These are phyloP conservation scores for Parathielavia appendiculata DNA, from an alignment of 495 filamentous ascomycete species.

Conservation along the genomic window DNA sequence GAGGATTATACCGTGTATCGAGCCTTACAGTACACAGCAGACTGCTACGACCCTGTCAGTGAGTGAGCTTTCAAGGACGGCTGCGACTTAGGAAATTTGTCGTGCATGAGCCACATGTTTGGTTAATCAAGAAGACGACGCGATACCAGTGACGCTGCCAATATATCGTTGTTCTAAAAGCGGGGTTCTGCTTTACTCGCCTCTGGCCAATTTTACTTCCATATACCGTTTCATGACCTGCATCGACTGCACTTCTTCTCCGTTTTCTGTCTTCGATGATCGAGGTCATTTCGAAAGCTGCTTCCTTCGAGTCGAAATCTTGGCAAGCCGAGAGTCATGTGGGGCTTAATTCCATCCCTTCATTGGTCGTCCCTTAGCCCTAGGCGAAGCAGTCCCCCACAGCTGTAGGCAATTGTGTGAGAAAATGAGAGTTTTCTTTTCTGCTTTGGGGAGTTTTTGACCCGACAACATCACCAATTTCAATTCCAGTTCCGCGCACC, in stretches of 20 bases:
- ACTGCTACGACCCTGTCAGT: neutral
- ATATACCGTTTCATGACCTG: no score
- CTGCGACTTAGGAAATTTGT: slow-evolving; percentile 17
- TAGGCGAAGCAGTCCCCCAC: slow-evolving; percentile 27
- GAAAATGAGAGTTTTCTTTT: slow-evolving; percentile 26
- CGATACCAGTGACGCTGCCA: neutral
- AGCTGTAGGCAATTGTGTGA: slow-evolving; percentile 28
- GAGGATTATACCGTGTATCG: no score
- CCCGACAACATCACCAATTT: slow-evolving; percentile 10
- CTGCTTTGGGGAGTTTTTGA: slow-evolving; percentile 20
- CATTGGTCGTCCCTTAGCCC: slow-evolving; percentile 31
- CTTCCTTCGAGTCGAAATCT: neutral
- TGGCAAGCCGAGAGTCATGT: neutral
- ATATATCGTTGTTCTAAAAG: no score
- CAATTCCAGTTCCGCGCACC: slow-evolving; percentile 22
- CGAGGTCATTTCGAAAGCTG: neutral
- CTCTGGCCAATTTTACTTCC: no score
- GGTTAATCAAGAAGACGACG: neutral
- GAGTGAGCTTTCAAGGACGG: neutral
- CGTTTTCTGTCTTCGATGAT: no score
- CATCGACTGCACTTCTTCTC: no score
- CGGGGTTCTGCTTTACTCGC: no score
- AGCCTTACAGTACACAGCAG: no score
- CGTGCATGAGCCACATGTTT: slow-evolving; percentile 21
- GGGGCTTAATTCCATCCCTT: slow-evolving; percentile 8